Evolutionary conservation across 495 filamentous ascomycete species (phyloP).

Genomic region (Bathelium albidoporum): DNA sequence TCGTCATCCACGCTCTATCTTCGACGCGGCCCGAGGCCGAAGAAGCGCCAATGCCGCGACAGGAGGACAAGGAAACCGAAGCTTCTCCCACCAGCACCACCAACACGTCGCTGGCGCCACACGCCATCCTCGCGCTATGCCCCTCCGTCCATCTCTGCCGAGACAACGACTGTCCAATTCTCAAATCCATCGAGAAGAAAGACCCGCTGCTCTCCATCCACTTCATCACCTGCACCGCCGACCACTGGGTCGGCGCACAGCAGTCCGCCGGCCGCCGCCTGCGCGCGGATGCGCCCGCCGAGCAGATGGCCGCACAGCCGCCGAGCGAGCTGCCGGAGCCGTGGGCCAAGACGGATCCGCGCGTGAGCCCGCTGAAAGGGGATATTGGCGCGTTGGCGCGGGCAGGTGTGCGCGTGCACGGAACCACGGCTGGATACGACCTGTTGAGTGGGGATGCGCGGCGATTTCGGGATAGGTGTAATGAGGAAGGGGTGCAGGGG

Average conservation of each 20-base stretch:
- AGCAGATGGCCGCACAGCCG: background rate
- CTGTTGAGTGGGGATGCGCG: constrained; percentile 32
- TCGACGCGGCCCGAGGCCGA: background rate
- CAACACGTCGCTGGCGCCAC: background rate
- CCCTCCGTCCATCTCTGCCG: constrained; percentile 33
- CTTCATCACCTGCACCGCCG: constrained; percentile 26
- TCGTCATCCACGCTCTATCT: constrained; percentile 26
- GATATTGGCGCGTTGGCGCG: constrained; percentile 23
- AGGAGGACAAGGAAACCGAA: constrained; percentile 1
- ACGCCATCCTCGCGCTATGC: constrained; percentile 29
- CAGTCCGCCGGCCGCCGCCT: background rate
- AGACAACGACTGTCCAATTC: constrained; percentile 25
- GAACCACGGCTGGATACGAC: constrained; percentile 30
- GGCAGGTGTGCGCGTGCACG: constrained; percentile 28
- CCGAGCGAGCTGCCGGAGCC: constrained; percentile 8
- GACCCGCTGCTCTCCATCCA: constrained; percentile 31
- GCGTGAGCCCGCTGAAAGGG: constrained; percentile 27
- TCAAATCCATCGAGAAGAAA: constrained; percentile 20
- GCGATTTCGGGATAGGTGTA: constrained; percentile 27
- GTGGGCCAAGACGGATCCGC: constrained; percentile 21
- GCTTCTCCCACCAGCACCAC: background rate
- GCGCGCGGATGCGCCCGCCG: background rate
- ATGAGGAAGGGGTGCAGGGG: constrained; percentile 25
- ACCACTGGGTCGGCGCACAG: constrained; percentile 22
- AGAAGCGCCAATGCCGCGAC: background rate